Conservation (phyloP, 2,329 filamentous ascomycete genomes). For the Daldinia sp. region DNA sequence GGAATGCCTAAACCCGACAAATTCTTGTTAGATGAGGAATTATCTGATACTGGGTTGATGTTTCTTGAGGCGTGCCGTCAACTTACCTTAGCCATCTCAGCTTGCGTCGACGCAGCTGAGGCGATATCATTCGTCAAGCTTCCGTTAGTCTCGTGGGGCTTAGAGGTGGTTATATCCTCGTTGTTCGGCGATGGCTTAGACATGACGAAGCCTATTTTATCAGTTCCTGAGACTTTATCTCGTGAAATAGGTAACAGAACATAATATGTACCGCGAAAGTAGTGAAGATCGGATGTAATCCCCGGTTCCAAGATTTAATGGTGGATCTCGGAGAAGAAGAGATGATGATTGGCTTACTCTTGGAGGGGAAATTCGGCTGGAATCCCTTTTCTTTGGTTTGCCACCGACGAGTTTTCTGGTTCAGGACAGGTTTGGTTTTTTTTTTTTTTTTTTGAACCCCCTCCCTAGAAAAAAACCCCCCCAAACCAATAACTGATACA, state of each 20-base stretch:
- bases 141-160: slow-evolving; percentile 27
- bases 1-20: slow-evolving; percentile 44
- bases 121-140: slow-evolving; percentile 9
- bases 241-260: background rate
- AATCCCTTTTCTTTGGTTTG: background rate
- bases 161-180: slow-evolving; percentile 22
- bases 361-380: background rate
- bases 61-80: background rate
- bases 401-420: background rate
- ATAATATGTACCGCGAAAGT: slow-evolving; percentile 1
- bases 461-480: no score
- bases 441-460: no score
- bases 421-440: no score
- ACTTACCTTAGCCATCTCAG: slow-evolving; percentile 43
- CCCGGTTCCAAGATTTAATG: slow-evolving; percentile 16
- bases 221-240: background rate
- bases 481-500: no score
- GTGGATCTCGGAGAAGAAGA: slow-evolving; percentile 15
- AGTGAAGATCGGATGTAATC: slow-evolving; percentile 7
- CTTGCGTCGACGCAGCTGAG: slow-evolving; percentile 30
- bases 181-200: slow-evolving; percentile 34
- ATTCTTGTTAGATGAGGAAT: slow-evolving; percentile 33
- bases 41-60: background rate
- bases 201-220: slow-evolving; percentile 33
- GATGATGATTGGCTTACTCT: slow-evolving; percentile 11